phyloP scores from a whole-genome alignment of 345 rosid genomes.

The Ailanthus altissimus region DNA sequence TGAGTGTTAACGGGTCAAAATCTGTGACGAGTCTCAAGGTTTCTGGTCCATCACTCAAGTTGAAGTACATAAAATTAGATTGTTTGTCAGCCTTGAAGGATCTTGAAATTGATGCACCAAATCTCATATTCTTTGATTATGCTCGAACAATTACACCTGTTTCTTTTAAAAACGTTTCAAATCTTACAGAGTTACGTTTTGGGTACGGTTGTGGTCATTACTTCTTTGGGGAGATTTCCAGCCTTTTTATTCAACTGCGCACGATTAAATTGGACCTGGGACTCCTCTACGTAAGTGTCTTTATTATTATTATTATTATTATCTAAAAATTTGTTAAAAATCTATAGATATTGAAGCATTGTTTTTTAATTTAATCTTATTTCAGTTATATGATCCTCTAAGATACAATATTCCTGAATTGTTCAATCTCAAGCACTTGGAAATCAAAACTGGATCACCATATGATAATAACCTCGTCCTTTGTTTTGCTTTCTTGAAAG shows the following conservation, averaged over 20 bases:
- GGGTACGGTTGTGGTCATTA: no score
- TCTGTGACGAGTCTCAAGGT: not conserved
- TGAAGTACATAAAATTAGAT: not conserved
- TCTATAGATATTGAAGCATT: not conserved
- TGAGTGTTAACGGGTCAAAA: not conserved
- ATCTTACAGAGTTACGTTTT: not conserved
- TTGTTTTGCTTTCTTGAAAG: not conserved
- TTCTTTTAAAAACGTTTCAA: not conserved
- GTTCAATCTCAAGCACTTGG: not conserved
- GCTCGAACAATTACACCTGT: not conserved
- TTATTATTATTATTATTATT: no score
- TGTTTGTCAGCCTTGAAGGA: not conserved
- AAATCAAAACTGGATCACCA: not conserved
- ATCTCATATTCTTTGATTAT: not conserved
- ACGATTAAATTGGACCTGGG: not conserved
- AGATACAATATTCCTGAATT: not conserved
- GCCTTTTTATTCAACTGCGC: not conserved
- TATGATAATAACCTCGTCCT: not conserved
- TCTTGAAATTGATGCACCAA: not conserved
- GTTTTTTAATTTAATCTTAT: no score
- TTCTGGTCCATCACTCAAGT: conserved; percentile 7
- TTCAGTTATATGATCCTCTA: not conserved
- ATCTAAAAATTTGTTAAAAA: no score
- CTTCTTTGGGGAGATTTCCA: not conserved
- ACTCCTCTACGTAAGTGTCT: no score